Conservation (phyloP, 2,329 filamentous ascomycete species). For the Graphium sp. region DNA sequence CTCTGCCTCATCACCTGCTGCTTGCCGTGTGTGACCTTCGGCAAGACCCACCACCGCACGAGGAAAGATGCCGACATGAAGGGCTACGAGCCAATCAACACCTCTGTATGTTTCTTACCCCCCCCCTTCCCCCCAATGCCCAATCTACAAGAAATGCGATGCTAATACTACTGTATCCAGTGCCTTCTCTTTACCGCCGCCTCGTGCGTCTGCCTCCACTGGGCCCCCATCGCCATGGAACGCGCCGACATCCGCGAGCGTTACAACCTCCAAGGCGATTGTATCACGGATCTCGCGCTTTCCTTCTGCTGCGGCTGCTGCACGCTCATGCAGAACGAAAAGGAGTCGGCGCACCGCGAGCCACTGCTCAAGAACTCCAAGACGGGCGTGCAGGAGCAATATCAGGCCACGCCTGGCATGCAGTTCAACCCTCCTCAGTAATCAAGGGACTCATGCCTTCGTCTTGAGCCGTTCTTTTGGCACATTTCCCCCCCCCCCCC, state of each 20-base stretch:
- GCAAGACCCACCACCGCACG: constrained; percentile 19
- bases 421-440: constrained; percentile 7
- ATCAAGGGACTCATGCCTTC: neutral
- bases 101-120: constrained; percentile 17
- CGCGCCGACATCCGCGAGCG: constrained; percentile 24
- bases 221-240: constrained; percentile 25
- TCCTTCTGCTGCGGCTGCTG: constrained; percentile 28
- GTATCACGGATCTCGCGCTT: constrained; percentile 20
- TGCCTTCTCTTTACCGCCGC: constrained; percentile 25
- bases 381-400: constrained; percentile 12
- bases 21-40: constrained; percentile 23
- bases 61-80: constrained; percentile 19
- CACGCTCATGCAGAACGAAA: constrained; percentile 26
- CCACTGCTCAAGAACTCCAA: constrained; percentile 5
- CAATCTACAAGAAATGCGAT: neutral
- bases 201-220: constrained; percentile 20
- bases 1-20: constrained; percentile 26
- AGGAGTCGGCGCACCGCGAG: constrained; percentile 23
- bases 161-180: constrained; percentile 8
- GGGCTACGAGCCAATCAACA: constrained; percentile 28
- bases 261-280: constrained; percentile 26
- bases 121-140: neutral
- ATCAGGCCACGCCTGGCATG: constrained; percentile 14
- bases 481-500: no score
- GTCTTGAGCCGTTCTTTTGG: constrained; percentile 4